Conservation (phyloP, 129 eudicot species). For the Pseudognaphalium luteoalbum region DNA sequence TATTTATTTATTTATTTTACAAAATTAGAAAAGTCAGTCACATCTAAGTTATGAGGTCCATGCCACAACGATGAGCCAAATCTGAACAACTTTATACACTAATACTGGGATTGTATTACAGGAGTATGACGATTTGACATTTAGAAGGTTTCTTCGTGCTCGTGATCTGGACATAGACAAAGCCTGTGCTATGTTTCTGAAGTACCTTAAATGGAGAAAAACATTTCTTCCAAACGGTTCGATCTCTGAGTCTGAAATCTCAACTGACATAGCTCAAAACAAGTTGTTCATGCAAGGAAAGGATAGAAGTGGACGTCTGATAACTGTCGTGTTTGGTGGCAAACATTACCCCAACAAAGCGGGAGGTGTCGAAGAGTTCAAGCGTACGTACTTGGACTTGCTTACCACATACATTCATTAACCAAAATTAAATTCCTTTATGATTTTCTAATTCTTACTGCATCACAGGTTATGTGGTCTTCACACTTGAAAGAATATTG, state of each 20-base stretch:
- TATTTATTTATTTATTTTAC: too few species aligned
- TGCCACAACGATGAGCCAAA: neutral
- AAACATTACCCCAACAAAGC: conserved; percentile 51
- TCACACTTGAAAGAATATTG: conserved; percentile 62
- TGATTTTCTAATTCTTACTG: neutral
- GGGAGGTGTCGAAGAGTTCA: conserved; percentile 62
- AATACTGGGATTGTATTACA: neutral
- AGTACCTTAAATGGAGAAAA: conserved; percentile 61
- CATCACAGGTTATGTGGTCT: conserved; percentile 69
- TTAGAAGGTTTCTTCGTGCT: conserved; percentile 83
- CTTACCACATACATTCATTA: neutral
- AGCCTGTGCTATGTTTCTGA: conserved; percentile 61
- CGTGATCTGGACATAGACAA: conserved; percentile 71
- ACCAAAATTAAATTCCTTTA: neutral
- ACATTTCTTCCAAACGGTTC: conserved; percentile 60
- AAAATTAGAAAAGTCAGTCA: neutral
- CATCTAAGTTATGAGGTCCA: neutral
- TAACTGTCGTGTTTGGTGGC: conserved; percentile 45
- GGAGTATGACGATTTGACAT: conserved; percentile 63
- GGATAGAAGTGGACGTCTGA: conserved; percentile 66
- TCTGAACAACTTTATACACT: too few species aligned
- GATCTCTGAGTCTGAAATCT: conserved; percentile 51
- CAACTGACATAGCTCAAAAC: conserved; percentile 59
- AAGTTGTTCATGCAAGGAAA: conserved; percentile 69
- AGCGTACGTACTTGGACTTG: conserved; percentile 40